Evolutionary conservation across 164 flowering plant genomes (phyloP).

Genomic region (Euptelea pleiosperma): DNA sequence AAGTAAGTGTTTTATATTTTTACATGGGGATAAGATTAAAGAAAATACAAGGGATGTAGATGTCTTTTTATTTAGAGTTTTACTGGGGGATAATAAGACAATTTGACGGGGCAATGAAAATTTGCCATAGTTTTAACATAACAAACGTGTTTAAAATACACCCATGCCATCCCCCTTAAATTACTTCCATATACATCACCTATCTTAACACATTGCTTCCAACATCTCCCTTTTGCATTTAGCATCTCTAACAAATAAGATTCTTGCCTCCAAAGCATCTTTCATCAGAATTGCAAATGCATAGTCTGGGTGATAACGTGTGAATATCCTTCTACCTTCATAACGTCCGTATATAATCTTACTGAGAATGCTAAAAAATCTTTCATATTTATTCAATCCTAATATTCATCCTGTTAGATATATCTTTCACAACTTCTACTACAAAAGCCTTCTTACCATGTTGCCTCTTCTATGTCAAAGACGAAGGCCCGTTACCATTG

Average conservation of each 20-base stretch:
- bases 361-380: conserved; percentile 8
- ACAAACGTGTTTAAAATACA: too few relatives aligned
- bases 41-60: too few relatives aligned
- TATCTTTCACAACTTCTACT: conserved; percentile 4
- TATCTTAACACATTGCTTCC: conserved; percentile 7
- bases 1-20: too few relatives aligned
- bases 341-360: conserved; percentile 10
- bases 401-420: conserved; percentile 1
- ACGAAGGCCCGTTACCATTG: too few relatives aligned
- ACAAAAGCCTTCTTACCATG: conserved; percentile 5
- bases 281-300: conserved; percentile 11
- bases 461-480: not conserved
- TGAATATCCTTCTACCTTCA: conserved; percentile 17
- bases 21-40: too few relatives aligned
- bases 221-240: conserved; percentile 9
- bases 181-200: too few relatives aligned
- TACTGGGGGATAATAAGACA: too few relatives aligned
- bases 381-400: not conserved
- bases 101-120: too few relatives aligned
- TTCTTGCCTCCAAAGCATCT: conserved; percentile 11
- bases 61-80: too few relatives aligned
- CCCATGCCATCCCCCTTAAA: too few relatives aligned
- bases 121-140: too few relatives aligned
- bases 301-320: conserved; percentile 6
- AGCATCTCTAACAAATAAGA: conserved; percentile 12